Evolutionary conservation across 1,284 basidiomycete genomes (phyloP), one percentile per base, ranked within the genome.

Genomic region (Amylostereum chailletii): DNA sequence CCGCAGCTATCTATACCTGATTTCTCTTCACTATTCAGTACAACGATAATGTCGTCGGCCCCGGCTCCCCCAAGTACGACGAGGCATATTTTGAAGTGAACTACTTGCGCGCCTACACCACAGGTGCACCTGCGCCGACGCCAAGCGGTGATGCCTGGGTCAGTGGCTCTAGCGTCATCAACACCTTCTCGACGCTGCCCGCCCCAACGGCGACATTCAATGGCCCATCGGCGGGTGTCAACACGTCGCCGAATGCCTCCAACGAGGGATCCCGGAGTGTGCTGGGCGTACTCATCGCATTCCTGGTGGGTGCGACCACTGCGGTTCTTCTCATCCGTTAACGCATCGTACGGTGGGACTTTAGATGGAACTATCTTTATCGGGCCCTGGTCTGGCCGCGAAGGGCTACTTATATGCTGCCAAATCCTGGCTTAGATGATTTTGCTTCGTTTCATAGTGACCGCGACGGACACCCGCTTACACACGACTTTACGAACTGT

Each of bases 51-150:
- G 79, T 81, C 26, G 69, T 79, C 38, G 73, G 76, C 47, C 63
- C 74, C n/a, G 77, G 75, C 4, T 63, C 68, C 54, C 72, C 74
- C n/a, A 74, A 71, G 51, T 81, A 75, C 60, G 72, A 75, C 56
- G 61, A 73, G 11, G 77, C 78, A 1, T 69, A 53, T 46, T 54
- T 54, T 42, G 53, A 53, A 40, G 42, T 54, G 42, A 63, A 69
- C 49, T 76, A 76, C 56, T 64, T 80, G 48, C 75, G 76, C 52
- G 69, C 68, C 39, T 72, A 70, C 55, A 69, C 66, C 4, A 65
- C 63, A 2, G 59, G 55, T 19, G 49, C 46, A 34, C 55, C 55
- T 3, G 46, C 51, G 4, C 51, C 60, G 1, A 52, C 61, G 5
- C 38, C 47, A 11, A 27, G 51, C 1, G 34, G 53, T 4, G 45